Evolutionary conservation across 352 stramenopile genomes (phyloP).

Genomic region (Thalassiosira livingstoniorum): DNA sequence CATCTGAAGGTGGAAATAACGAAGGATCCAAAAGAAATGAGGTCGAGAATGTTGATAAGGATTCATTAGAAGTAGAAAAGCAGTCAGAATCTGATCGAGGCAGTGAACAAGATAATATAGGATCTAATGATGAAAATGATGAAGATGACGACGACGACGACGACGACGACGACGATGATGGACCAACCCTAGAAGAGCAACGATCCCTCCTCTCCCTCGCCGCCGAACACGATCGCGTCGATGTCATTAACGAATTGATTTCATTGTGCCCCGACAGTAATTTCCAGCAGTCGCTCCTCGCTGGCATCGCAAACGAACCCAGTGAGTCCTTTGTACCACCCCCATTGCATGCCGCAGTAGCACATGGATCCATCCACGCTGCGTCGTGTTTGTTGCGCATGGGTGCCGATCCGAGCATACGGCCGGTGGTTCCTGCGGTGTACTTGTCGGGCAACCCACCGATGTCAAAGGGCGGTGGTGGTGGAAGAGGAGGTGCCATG

Average conservation of each 20-base stretch:
- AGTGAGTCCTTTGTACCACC: constrained; percentile 69
- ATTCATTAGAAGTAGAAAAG: background rate
- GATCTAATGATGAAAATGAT: constrained; percentile 33
- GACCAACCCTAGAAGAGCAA: constrained; percentile 72
- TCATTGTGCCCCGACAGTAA: constrained; percentile 3
- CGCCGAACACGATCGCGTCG: constrained; percentile 83
- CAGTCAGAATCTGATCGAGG: too few relatives aligned
- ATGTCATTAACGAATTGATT: constrained; percentile 80
- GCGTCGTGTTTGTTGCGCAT: constrained; percentile 77
- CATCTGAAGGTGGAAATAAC: background rate
- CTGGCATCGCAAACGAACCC: constrained; percentile 11
- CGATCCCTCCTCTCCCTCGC: constrained; percentile 76
- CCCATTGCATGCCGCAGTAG: constrained; percentile 77
- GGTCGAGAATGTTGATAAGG: background rate
- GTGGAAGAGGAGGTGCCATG: background rate
- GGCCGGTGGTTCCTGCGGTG: constrained; percentile 54
- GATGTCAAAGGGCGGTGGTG: constrained; percentile 2
- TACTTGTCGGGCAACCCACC: background rate
- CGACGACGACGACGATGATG: constrained; percentile 53
- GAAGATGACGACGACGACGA: constrained; percentile 55
- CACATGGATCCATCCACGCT: constrained; percentile 73
- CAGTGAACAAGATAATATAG: constrained; percentile 18
- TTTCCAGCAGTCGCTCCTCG: constrained; percentile 12
- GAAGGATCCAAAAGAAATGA: background rate
- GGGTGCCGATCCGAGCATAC: constrained; percentile 78